phyloP scores from a whole-genome alignment of 202 grass and related monocot genomes.

The Setaria viridis region DNA sequence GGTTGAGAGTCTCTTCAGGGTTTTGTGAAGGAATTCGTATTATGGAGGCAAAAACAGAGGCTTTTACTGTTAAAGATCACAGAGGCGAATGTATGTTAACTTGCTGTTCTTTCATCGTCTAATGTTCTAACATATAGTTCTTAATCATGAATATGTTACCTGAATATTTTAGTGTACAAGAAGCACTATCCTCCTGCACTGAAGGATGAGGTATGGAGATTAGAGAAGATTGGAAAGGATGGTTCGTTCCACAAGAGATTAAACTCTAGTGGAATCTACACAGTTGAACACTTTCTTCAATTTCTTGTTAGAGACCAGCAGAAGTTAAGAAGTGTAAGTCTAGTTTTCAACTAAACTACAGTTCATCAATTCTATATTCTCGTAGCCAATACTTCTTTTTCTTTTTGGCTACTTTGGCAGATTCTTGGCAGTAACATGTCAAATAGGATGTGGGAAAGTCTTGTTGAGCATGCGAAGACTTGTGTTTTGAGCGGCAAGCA shows the following conservation, averaged over 20 bases:
- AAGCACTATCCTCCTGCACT: conserved; percentile 84
- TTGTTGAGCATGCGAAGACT: conserved; percentile 76
- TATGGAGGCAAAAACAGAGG: conserved; percentile 90
- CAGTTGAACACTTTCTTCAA: conserved; percentile 85
- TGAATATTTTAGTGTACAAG: conserved; percentile 72
- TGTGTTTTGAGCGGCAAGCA: conserved; percentile 78
- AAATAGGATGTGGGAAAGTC: conserved; percentile 82
- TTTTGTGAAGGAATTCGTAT: conserved; percentile 77
- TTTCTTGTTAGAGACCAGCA: conserved; percentile 72
- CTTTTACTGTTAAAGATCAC: conserved; percentile 93
- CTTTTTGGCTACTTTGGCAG: conserved; percentile 37
- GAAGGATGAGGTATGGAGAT: conserved; percentile 89
- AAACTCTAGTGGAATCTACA: conserved; percentile 57
- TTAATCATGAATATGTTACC: conserved; percentile 35
- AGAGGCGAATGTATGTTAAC: conserved; percentile 88
- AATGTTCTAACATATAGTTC: conserved; percentile 42
- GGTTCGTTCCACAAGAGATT: conserved; percentile 83
- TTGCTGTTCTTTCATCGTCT: conserved; percentile 30
- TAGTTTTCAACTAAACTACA: background rate
- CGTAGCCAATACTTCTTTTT: conserved; percentile 3
- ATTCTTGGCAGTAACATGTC: conserved; percentile 72
- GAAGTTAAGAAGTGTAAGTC: conserved; percentile 70
- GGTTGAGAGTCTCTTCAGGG: conserved; percentile 71
- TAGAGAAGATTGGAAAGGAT: conserved; percentile 91
- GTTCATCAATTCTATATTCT: conserved; percentile 21